Evolutionary conservation across 352 stramenopile species (phyloP), one percentile per base, ranked within the genome.

Genomic region (Globisporangium abappressorium): DNA sequence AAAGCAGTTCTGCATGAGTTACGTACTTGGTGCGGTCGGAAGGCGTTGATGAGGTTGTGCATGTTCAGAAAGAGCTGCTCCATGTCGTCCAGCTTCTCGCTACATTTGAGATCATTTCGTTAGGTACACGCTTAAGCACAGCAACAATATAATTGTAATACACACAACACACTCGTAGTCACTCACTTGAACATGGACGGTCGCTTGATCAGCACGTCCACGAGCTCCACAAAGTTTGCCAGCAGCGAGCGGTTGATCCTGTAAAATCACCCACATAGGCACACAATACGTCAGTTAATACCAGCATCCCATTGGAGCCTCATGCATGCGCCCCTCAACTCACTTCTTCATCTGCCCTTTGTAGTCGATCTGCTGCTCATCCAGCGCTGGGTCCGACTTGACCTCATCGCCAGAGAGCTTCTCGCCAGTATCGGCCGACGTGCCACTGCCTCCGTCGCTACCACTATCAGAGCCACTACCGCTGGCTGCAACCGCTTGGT

Each of bases 31-130:
- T 95, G 88, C 55, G 88, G 88, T 22, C 88, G 83, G 75, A 94
- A 95, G 38, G 84, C 73, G 74, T 95, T 95, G 72, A 95, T 95
- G 66, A 94, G 80, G 72, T 95, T 95, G 82, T 95, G 88, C 85
- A 95, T 89, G 74, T 95, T 95, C 62, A 95, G 76, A 65, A 95
- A 94, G 30, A 95, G 80, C 67, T 90, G 79, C 74, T 95, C 88
- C 22, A 95, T 70, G 61, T 95, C 88, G 72, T 92, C 77, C 60
- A 95, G 76, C 73, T 95, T 95, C 57, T 87, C 82, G 71, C 87
- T 95, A 14, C 47, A 60, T 18, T 38, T 38, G 41, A 1, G 8
- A 12, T 14, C 12, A 46, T 8, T n/a, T 15, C 20, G 30, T 58
- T 30, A 58, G 20, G 2, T 9, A 22, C 2, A 22, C 43, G 28